Evolutionary conservation across 208 protist species (phyloP), one percentile per base, ranked within the genome.

Genomic region (Acanthamoeba pearcei): DNA sequence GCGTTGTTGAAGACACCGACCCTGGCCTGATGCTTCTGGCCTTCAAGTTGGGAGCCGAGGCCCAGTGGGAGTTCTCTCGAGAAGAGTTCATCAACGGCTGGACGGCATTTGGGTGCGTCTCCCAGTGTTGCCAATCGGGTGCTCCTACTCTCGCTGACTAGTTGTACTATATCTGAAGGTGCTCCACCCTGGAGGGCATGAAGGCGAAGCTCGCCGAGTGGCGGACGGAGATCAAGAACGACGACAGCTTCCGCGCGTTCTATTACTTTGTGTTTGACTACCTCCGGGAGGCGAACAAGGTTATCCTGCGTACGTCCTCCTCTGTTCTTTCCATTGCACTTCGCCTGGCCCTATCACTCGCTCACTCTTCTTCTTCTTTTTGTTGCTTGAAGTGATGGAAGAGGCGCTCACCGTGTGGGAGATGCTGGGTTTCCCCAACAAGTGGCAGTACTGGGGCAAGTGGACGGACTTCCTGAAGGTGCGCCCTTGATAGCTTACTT

Each of bases 231-330:
- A 22, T 91, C 29, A 66, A 91, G 57, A 91, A 74, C 60, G 42
- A 66, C 17, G 60, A 91, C 60, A 53, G 35, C n/a, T 91, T 91
- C 85, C n/a, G 42, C 5, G 27, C 29, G 32, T 91, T 91, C 62
- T 91, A 91, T 57, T 91, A 74, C 85, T 91, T 66, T 66, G 60
- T 91, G 35, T 91, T 91, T 72, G 60, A 91, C 85, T 91, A 91
- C 60, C 85, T 91, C 22, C 10, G 62, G 42, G 85, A 72, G 42
- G 19, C 66, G 62, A 91, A 91, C 35, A 91, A 91, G 62, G 42
- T 74, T 38, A 66, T 91, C 85, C 35, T 89, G 46, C 32, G 82
- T 89, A 91, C n/a, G 60, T 91, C 5, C 17, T 22, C 62, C 42
- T n/a, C 24, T 22, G 29, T 91, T 60, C n/a, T n/a, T 62, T 19